Percentiles rank a stretch among this genome's conserved stretches.
phyloP scores from a whole-genome alignment of 352 stramenopile genomes.

The Phytopythium vexans region DNA sequence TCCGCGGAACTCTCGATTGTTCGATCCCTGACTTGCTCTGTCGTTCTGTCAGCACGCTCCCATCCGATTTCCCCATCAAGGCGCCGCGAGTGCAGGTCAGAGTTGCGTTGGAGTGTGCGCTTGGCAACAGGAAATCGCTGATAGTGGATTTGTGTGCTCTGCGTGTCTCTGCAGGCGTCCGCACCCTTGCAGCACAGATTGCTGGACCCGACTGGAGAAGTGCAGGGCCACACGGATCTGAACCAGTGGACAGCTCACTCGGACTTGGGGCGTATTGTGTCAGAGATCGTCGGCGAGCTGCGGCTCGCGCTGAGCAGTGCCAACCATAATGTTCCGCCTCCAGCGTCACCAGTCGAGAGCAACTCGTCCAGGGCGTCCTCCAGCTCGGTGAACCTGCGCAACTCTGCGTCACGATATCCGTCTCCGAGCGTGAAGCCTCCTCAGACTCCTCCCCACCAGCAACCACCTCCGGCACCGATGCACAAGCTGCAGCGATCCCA shows the following conservation, averaged over 20 bases:
- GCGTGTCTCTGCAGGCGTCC: conserved; percentile 32
- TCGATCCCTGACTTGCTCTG: background rate
- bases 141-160: background rate
- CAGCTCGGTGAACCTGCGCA: conserved; percentile 5
- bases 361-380: conserved; percentile 17
- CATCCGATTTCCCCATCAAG: conserved; percentile 67
- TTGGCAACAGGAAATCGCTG: background rate
- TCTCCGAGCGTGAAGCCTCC: conserved; percentile 15
- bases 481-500: conserved; percentile 59
- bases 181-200: conserved; percentile 71
- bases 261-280: conserved; percentile 77
- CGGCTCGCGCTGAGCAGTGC: conserved; percentile 15
- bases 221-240: conserved; percentile 66
- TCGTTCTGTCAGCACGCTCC: conserved; percentile 47
- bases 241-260: conserved; percentile 83
- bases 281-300: conserved; percentile 67
- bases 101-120: background rate
- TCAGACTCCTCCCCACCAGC: conserved; percentile 26
- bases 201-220: conserved; percentile 67
- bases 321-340: conserved; percentile 14
- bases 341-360: conserved; percentile 15
- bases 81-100: conserved; percentile 58
- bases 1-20: conserved; percentile 3
- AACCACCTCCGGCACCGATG: conserved; percentile 27
- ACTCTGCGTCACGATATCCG: conserved; percentile 13